Evolutionary conservation across 768 basidiomycete species (phyloP).

Genomic region (Hypholoma fasciculare): DNA sequence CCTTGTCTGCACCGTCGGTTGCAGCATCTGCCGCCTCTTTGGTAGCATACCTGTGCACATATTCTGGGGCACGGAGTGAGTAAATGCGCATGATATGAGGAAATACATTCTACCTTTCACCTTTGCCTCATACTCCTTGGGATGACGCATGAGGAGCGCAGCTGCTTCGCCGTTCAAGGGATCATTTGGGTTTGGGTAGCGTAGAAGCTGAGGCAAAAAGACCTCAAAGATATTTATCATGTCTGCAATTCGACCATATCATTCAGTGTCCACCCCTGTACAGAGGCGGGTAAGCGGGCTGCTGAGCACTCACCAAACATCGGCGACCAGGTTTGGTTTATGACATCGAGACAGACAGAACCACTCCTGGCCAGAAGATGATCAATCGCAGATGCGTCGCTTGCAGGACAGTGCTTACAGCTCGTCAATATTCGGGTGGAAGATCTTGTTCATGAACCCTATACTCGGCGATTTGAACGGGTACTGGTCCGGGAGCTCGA

Average conservation of each 20-base stretch:
- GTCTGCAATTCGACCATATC: slow-evolving; percentile 46
- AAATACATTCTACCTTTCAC: slow-evolving; percentile 72
- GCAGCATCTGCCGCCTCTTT: slow-evolving; percentile 86
- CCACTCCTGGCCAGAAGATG: slow-evolving; percentile 65
- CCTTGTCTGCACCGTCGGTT: slow-evolving; percentile 61
- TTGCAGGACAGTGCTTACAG: slow-evolving; percentile 56
- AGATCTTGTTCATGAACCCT: slow-evolving; percentile 99
- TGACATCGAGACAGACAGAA: slow-evolving; percentile 97
- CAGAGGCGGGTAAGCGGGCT: background rate
- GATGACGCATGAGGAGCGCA: slow-evolving; percentile 95
- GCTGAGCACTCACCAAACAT: slow-evolving; percentile 83
- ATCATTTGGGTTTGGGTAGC: slow-evolving; percentile 98
- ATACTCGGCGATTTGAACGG: slow-evolving; percentile 99
- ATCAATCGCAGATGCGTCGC: background rate
- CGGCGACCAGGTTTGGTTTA: slow-evolving; percentile 99
- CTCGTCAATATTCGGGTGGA: slow-evolving; percentile 99
- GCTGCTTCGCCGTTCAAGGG: slow-evolving; percentile 98
- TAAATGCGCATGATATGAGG: background rate
- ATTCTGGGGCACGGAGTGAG: slow-evolving; percentile 53
- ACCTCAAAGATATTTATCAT: slow-evolving; percentile 99
- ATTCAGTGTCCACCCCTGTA: background rate
- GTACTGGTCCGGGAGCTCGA: slow-evolving; percentile 97
- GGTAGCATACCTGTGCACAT: slow-evolving; percentile 93
- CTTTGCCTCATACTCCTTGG: slow-evolving; percentile 91
- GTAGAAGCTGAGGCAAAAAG: slow-evolving; percentile 93